Percentiles rank a stretch among this genome's conserved stretches.
phyloP scores from a whole-genome alignment of 805 yeast genomes.

The Ogataea polymorpha region DNA sequence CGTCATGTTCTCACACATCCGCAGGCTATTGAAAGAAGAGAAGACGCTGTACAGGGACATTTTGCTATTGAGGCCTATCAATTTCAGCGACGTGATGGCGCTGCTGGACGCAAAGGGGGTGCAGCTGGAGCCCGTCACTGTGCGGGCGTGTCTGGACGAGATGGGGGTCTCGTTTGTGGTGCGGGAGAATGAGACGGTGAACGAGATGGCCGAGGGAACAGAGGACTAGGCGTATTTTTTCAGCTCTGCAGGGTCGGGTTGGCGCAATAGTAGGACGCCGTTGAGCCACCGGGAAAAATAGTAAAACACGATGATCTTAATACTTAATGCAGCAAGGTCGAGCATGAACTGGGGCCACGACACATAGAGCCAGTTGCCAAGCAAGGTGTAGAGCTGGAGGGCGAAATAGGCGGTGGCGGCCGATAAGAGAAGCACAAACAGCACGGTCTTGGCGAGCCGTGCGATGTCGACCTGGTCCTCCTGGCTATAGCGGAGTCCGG shows the following conservation, averaged over 20 bases:
- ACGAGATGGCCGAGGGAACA: not conserved
- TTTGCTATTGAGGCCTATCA: slow-evolving; percentile 26
- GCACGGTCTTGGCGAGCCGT: slow-evolving; percentile 20
- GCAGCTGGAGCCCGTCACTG: slow-evolving; percentile 18
- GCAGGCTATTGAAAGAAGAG: slow-evolving; percentile 16
- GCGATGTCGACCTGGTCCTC: slow-evolving; percentile 8
- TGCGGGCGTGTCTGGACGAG: slow-evolving; percentile 28
- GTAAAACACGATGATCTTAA: slow-evolving; percentile 17
- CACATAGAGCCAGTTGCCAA: slow-evolving; percentile 10
- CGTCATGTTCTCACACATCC: slow-evolving; percentile 18
- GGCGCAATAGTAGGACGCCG: slow-evolving; percentile 18
- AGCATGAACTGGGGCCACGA: slow-evolving; percentile 5
- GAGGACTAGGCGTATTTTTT: slow-evolving; percentile 24
- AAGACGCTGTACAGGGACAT: slow-evolving; percentile 17
- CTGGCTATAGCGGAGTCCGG: slow-evolving; percentile 7
- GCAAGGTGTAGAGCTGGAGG: slow-evolving; percentile 12
- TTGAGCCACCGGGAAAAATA: slow-evolving; percentile 23
- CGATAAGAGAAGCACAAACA: slow-evolving; percentile 15
- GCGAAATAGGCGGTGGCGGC: slow-evolving; percentile 10
- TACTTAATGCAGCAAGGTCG: slow-evolving; percentile 16
- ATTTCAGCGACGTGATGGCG: slow-evolving; percentile 16
- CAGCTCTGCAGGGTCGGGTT: slow-evolving; percentile 27
- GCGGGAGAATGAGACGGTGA: slow-evolving; percentile 2
- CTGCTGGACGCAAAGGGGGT: slow-evolving; percentile 16
- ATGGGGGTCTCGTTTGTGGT: slow-evolving; percentile 29